Percentiles rank a stretch among this genome's conserved stretches.
Evolutionary conservation across 345 rosid species (phyloP).

Genomic region (Ceriops zippeliana): DNA sequence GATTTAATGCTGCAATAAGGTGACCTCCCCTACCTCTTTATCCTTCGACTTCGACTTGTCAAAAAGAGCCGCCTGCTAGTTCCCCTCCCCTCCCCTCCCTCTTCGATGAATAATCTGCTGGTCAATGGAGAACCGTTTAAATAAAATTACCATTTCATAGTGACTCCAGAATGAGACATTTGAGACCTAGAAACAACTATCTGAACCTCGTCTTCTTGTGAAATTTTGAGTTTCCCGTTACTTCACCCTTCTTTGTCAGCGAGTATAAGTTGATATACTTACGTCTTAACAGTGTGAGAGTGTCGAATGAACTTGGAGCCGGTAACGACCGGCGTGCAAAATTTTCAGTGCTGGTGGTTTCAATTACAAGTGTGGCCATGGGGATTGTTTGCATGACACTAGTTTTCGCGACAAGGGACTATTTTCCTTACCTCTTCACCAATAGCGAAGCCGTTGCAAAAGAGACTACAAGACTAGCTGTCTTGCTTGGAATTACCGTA

Average conservation of each 20-base stretch:
- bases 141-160: no score
- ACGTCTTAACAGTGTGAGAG: slow-evolving; percentile 58
- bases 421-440: slow-evolving; percentile 81
- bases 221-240: no score
- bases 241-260: background rate
- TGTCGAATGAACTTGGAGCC: slow-evolving; percentile 85
- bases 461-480: slow-evolving; percentile 70
- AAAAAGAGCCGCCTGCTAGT: background rate
- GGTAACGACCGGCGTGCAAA: slow-evolving; percentile 66
- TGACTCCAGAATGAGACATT: no score
- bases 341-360: slow-evolving; percentile 68
- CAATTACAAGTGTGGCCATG: slow-evolving; percentile 56
- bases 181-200: no score
- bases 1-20: slow-evolving; percentile 94
- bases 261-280: background rate
- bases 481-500: slow-evolving; percentile 60
- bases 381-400: slow-evolving; percentile 57
- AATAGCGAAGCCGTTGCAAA: slow-evolving; percentile 63
- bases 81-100: background rate
- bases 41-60: background rate
- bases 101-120: no score
- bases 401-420: slow-evolving; percentile 54
- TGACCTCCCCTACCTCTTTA: slow-evolving; percentile 15
- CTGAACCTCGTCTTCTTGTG: no score
- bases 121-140: background rate